Evolutionary conservation across 2,329 filamentous ascomycete species (phyloP), one percentile per base, ranked within the genome.

Genomic region (Gnomoniopsis smithogilvyi): DNA sequence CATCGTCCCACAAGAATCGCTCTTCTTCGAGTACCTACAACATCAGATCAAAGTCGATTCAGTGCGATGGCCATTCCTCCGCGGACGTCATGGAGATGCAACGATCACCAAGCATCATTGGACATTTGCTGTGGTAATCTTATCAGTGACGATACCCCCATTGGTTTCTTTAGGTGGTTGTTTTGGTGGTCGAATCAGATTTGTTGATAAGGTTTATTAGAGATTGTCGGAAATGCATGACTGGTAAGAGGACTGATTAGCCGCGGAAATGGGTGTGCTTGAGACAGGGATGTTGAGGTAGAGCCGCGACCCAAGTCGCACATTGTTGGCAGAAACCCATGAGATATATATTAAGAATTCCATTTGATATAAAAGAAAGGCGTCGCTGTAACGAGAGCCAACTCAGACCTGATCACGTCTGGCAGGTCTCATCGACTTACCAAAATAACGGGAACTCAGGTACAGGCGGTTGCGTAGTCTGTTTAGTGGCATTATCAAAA

Each of bases 191-290:
- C 55, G 30, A 57, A 51, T 57, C 48, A 57, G 48, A 11, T 33
- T n/a, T 41, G 17, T 30, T 22, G 55, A 57, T 57, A 57, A 57
- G 55, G 48, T 41, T 36, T 26, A 4, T 33, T 21, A 50, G 38
- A 36, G 47, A 56, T 51, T 56, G 54, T 47, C 55, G 38, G 55
- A 57, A 48, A 57, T 57, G 55, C 55, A 43, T 46, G 43, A 21
- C 19, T n/a, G 17, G 10, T 21, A 19, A 19, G 43, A 19, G 21
- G n/a, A 11, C 26, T 30, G 26, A 4, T 30, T 30, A n/a, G n/a
- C 43, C 43, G 43, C 43, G 43, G 43, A 46, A 46, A 46, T 19
- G 21, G 26, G 26, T 30, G 26, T 11, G 12, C 43, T n/a, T 2
- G 21, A 46, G 17, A 19, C 43, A 46, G 8, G 43, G 43, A 46